These are phyloP conservation scores for Eutrema heterophyllum DNA, from an alignment of 345 rosid species.

Conservation along the genomic window DNA sequence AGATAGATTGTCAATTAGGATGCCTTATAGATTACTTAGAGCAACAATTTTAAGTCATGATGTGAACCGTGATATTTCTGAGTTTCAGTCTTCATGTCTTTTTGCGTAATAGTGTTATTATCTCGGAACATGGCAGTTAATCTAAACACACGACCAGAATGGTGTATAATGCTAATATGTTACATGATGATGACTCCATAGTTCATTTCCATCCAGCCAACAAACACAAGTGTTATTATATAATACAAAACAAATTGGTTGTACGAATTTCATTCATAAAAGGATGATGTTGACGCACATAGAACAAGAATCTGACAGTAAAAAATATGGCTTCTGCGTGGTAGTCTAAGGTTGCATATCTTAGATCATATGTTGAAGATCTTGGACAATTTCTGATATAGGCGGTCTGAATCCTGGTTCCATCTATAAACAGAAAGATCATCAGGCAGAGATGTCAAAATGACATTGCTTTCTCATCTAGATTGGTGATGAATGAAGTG, in stretches of 20 bases:
- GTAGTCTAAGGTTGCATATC: not conserved
- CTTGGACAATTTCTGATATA: conserved; percentile 83
- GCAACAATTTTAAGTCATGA: too few species aligned
- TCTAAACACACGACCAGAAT: not conserved
- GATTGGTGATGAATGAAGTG: not conserved
- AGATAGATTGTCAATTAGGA: too few species aligned
- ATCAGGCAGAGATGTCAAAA: not conserved
- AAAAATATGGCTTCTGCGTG: not conserved
- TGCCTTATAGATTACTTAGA: too few species aligned
- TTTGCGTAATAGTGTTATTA: not conserved
- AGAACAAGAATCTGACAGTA: conserved; percentile 14
- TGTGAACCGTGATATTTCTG: not conserved
- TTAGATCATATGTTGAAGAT: conserved; percentile 61
- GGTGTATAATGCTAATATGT: not conserved
- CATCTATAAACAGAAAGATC: conserved; percentile 32
- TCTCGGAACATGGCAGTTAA: not conserved
- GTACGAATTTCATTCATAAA: not conserved
- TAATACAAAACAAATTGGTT: not conserved
- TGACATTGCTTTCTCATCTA: not conserved
- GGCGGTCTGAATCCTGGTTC: conserved; percentile 91
- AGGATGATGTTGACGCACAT: not conserved
- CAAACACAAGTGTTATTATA: conserved; percentile 1
- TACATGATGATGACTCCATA: not conserved
- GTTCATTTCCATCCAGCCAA: not conserved
- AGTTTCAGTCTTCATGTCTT: not conserved